Evolutionary conservation across 495 filamentous ascomycete species (phyloP).

Genomic region (Friedmanniomyces endolithicus): DNA sequence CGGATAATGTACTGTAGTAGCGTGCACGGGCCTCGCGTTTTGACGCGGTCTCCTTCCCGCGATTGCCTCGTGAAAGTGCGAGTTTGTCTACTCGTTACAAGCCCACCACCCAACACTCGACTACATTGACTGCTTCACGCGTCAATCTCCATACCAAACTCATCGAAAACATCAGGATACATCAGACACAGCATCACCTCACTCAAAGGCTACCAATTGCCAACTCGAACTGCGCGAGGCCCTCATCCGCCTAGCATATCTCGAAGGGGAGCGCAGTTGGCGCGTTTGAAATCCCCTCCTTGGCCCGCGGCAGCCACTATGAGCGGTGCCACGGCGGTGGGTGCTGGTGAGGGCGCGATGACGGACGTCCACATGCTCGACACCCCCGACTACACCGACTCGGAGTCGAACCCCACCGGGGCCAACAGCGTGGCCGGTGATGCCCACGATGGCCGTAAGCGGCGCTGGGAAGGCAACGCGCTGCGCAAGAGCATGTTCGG

Average conservation of each 20-base stretch:
- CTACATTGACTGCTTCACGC: not conserved
- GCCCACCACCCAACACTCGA: not conserved
- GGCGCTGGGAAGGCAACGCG: constrained; percentile 70
- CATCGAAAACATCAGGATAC: not conserved
- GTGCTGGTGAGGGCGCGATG: constrained; percentile 16
- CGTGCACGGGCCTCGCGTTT: not conserved
- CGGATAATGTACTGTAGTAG: not conserved
- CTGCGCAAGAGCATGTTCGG: constrained; percentile 82
- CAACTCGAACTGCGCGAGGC: not conserved
- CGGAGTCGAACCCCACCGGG: constrained; percentile 75
- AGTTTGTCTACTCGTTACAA: not conserved
- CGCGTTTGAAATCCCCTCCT: not conserved
- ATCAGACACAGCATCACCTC: not conserved
- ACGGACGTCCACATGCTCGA: constrained; percentile 19
- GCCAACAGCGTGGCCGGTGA: constrained; percentile 80
- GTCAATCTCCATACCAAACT: not conserved
- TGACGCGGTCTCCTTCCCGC: not conserved
- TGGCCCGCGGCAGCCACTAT: constrained; percentile 2
- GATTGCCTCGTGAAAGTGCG: not conserved
- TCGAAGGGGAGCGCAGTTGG: not conserved
- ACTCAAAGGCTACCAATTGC: not conserved
- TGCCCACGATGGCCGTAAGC: constrained; percentile 63
- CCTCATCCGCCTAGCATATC: not conserved
- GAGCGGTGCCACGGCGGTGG: constrained; percentile 3
- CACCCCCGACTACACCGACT: constrained; percentile 42